Percentiles rank a stretch among this genome's conserved stretches.
phyloP scores from a whole-genome alignment of 768 basidiomycete genomes.

The Rhodotorula toruloides region DNA sequence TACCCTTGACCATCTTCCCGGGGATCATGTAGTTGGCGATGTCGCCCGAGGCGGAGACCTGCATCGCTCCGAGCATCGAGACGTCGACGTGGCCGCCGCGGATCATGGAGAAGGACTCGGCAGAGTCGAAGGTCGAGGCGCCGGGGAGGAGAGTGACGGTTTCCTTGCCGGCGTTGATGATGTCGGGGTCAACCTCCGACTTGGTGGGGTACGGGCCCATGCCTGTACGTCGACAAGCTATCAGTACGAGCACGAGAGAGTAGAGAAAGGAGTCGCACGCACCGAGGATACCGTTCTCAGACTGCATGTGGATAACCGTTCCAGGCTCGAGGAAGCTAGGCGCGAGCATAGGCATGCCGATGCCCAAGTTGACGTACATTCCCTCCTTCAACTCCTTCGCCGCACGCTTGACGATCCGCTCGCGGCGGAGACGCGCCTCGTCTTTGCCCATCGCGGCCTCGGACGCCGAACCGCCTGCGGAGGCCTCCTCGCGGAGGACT shows the following conservation, averaged over 20 bases:
- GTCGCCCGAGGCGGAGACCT: slow-evolving; percentile 83
- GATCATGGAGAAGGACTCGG: slow-evolving; percentile 95
- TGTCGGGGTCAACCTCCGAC: slow-evolving; percentile 55
- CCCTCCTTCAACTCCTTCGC: slow-evolving; percentile 81
- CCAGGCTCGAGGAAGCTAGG: slow-evolving; percentile 47
- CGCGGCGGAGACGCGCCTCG: slow-evolving; percentile 48
- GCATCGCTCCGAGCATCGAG: slow-evolving; percentile 90
- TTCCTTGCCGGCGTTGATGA: slow-evolving; percentile 93
- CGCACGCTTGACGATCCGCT: slow-evolving; percentile 74
- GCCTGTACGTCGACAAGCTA: slow-evolving; percentile 16
- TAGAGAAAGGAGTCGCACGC: not conserved
- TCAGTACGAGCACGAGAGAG: not conserved
- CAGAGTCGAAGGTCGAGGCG: slow-evolving; percentile 84
- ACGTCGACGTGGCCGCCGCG: slow-evolving; percentile 93
- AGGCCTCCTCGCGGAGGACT: slow-evolving; percentile 49
- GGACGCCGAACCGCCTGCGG: slow-evolving; percentile 10
- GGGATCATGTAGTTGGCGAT: slow-evolving; percentile 99
- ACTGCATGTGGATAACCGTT: slow-evolving; percentile 49
- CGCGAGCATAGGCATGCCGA: slow-evolving; percentile 50
- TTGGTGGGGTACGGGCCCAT: slow-evolving; percentile 50
- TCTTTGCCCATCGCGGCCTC: slow-evolving; percentile 38
- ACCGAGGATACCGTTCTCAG: slow-evolving; percentile 50
- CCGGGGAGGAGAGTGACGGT: slow-evolving; percentile 88
- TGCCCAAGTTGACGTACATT: slow-evolving; percentile 49
- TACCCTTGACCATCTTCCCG: slow-evolving; percentile 69